Evolutionary conservation across 257 asterid genomes (phyloP).

Genomic region (Mentha longifolia): DNA sequence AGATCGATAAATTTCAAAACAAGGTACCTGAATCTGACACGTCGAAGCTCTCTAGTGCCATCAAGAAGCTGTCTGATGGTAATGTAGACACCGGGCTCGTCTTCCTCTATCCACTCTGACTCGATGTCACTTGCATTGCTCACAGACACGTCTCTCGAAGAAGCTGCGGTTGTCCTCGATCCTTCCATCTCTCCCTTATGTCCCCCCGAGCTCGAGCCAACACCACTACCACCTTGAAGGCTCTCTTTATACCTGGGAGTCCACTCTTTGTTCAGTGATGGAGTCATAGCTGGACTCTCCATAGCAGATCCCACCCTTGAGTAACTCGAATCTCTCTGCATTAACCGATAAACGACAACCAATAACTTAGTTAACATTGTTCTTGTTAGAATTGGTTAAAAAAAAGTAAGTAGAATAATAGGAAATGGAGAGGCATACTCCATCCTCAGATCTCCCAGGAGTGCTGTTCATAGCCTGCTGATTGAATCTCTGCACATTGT

Average conservation of each 20-base stretch:
- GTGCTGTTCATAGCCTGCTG: conserved; percentile 70
- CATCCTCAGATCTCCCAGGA: conserved; percentile 84
- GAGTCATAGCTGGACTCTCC: conserved; percentile 91
- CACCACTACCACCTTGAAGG: conserved; percentile 33
- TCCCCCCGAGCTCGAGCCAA: conserved; percentile 53
- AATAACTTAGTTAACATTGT: too few relatives aligned
- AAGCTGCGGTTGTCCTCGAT: conserved; percentile 78
- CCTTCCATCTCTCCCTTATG: conserved; percentile 72
- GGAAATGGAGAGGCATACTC: conserved; percentile 49
- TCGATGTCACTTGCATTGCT: conserved; percentile 95
- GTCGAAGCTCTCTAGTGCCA: conserved; percentile 92
- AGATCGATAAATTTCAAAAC: not conserved
- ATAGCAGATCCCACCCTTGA: conserved; percentile 71
- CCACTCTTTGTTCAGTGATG: conserved; percentile 70
- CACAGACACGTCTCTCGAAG: conserved; percentile 84
- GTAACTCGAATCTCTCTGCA: conserved; percentile 90
- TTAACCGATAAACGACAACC: too few relatives aligned
- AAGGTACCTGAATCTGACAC: conserved; percentile 92
- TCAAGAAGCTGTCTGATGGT: conserved; percentile 88
- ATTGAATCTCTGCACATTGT: conserved; percentile 84
- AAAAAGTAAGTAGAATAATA: not conserved
- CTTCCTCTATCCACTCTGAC: conserved; percentile 95
- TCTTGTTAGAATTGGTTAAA: not conserved
- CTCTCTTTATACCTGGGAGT: conserved; percentile 56
- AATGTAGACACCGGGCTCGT: conserved; percentile 88